A percentile compares a stretch with the other conserved stretches of the same genome.
These are phyloP conservation scores for Aspergillus eucalypticola DNA, from an alignment of 2,329 filamentous ascomycete genomes.

Conservation along the genomic window DNA sequence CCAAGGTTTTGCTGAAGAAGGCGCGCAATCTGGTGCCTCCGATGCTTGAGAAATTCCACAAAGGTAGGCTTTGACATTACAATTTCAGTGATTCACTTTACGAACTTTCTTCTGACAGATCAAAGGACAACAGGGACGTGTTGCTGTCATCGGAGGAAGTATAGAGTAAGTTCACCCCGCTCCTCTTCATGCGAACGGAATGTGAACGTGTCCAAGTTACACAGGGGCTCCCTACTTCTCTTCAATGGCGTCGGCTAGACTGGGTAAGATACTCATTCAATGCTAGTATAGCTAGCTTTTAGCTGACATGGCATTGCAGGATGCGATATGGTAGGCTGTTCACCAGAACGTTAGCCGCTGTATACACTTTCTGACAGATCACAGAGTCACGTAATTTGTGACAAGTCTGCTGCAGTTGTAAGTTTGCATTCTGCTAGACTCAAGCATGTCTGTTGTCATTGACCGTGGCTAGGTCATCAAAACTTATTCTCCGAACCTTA, in stretches of 20 bases:
- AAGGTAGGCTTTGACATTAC: slow-evolving; percentile 60
- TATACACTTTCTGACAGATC: slow-evolving; percentile 19
- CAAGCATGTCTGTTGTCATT: not conserved
- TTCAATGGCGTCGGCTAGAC: slow-evolving; percentile 87
- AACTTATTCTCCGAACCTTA: slow-evolving; percentile 94
- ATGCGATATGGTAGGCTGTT: slow-evolving; percentile 73
- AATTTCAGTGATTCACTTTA: not conserved
- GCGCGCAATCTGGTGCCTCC: slow-evolving; percentile 90
- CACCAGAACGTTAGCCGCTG: not conserved
- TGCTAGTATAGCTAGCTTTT: not conserved
- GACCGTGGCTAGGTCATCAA: slow-evolving; percentile 71
- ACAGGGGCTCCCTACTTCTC: slow-evolving; percentile 98
- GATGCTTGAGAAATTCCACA: slow-evolving; percentile 94
- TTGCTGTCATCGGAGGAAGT: slow-evolving; percentile 92
- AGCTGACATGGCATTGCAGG: slow-evolving; percentile 29
- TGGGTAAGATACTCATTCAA: slow-evolving; percentile 55
- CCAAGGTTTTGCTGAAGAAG: slow-evolving; percentile 74
- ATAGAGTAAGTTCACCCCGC: slow-evolving; percentile 61
- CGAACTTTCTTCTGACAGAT: not conserved
- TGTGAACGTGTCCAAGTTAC: slow-evolving; percentile 55
- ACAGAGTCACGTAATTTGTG: slow-evolving; percentile 86
- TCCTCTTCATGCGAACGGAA: not conserved
- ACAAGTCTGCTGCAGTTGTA: slow-evolving; percentile 72
- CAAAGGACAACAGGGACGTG: slow-evolving; percentile 82
- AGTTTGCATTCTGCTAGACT: slow-evolving; percentile 1